These are phyloP conservation scores for Lecanosticta acicola DNA, from an alignment of 2,329 filamentous ascomycete genomes.

Conservation along the genomic window DNA sequence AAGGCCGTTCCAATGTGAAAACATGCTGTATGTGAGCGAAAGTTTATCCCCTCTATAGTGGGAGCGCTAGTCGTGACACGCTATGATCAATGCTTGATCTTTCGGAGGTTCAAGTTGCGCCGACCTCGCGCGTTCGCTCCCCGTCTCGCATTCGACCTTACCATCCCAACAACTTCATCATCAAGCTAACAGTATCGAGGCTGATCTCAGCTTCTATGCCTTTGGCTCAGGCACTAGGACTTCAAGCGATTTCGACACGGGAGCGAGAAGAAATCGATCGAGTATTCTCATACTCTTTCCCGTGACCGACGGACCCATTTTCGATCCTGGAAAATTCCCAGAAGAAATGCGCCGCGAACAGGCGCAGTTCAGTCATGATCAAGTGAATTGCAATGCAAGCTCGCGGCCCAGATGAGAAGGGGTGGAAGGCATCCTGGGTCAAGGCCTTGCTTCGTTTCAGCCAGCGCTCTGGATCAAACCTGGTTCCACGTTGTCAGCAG, in stretches of 20 bases:
- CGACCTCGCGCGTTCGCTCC: no score
- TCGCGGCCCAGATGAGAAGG: slow-evolving; percentile 23
- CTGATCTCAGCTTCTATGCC: neutral
- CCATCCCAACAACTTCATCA: no score
- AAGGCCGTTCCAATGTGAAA: no score
- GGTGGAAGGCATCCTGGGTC: slow-evolving; percentile 6
- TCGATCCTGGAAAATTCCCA: slow-evolving; percentile 15
- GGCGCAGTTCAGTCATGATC: slow-evolving; percentile 25
- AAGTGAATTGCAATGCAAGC: slow-evolving; percentile 27
- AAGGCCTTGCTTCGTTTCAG: neutral
- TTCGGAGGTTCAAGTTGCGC: no score
- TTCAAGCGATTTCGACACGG: neutral
- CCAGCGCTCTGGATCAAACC: neutral
- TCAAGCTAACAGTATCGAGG: no score
- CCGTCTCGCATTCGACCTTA: neutral
- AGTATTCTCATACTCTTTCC: slow-evolving; percentile 18
- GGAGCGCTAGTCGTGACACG: no score
- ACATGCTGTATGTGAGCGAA: no score
- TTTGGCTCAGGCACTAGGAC: neutral
- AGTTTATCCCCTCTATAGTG: no score
- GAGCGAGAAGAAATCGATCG: neutral
- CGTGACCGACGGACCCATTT: slow-evolving; percentile 17
- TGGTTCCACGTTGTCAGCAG: neutral
- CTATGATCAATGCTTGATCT: no score
- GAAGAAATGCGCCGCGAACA: slow-evolving; percentile 24